phyloP scores from a whole-genome alignment of 2,329 filamentous ascomycete species.

The Microcyclospora pomicola region DNA sequence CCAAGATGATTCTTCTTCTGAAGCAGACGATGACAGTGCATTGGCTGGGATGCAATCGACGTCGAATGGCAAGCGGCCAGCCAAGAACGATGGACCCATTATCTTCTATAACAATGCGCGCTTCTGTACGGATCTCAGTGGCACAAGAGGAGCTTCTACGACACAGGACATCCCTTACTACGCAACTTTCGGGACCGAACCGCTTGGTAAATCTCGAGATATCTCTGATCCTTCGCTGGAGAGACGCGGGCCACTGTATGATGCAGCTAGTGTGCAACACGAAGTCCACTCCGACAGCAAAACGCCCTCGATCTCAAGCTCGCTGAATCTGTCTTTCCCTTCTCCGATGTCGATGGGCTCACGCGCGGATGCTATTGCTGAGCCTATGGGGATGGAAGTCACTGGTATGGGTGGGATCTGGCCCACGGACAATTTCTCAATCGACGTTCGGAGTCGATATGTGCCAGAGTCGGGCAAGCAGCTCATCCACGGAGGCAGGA shows the following conservation, averaged over 20 bases:
- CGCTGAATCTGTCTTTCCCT: slow-evolving; percentile 26
- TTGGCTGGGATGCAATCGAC: slow-evolving; percentile 9
- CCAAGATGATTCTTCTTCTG: slow-evolving; percentile 20
- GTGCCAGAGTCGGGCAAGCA: slow-evolving; percentile 8
- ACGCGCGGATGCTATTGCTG: slow-evolving; percentile 3
- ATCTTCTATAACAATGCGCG: slow-evolving; percentile 71
- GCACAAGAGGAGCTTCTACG: slow-evolving; percentile 15
- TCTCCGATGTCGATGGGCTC: slow-evolving; percentile 16
- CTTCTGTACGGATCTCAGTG: slow-evolving; percentile 69
- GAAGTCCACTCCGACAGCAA: slow-evolving; percentile 25
- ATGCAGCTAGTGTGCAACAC: slow-evolving; percentile 17
- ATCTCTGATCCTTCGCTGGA: slow-evolving; percentile 10
- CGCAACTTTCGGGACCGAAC: slow-evolving; percentile 5
- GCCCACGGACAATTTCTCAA: slow-evolving; percentile 40
- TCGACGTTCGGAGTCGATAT: slow-evolving; percentile 34
- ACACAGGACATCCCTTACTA: slow-evolving; percentile 10
- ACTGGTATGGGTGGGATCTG: slow-evolving; percentile 48
- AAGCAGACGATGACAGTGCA: slow-evolving; percentile 19
- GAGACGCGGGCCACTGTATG: slow-evolving; percentile 19
- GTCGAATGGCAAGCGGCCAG: slow-evolving; percentile 28
- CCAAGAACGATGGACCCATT: slow-evolving; percentile 55
- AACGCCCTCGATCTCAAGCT: slow-evolving; percentile 16
- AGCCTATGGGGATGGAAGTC: slow-evolving; percentile 28
- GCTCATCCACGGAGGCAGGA: neutral
- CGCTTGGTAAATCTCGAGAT: slow-evolving; percentile 8